Evolutionary conservation across 805 yeast genomes (phyloP), one percentile per base, ranked within the genome.

Genomic region (Saccharomycopsis guyanensis): DNA sequence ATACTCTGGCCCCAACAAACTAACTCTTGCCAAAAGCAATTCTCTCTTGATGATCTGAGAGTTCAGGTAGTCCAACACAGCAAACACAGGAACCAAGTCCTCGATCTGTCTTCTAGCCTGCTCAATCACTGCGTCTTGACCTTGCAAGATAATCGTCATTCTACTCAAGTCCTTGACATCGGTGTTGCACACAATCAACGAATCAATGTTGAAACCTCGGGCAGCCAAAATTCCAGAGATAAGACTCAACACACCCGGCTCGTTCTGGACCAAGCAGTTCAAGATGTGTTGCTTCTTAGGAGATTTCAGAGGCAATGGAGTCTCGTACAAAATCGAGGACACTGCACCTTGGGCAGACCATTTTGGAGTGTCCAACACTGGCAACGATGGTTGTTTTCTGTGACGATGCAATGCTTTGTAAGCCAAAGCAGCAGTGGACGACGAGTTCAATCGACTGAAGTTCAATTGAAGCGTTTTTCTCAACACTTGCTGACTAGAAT

Each of bases 271-370:
- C 61, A 93, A 74, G 70, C 98, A 93, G 74, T 91, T 93, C 63
- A 93, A 73, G 38, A 93, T 94, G 58, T 93, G 98, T 59, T 85
- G 85, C 55, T 83, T 81, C 56, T 75, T 71, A 36, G 88, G 86
- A 33, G 82, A 77, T 38, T 55, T 62, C 18, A 66, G 60, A 12
- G 71, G 73, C 16, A 67, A 56, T 42, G 76, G 98, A 2, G 96
- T 86, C 64, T 93, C 97, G 67, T 89, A 91, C 54, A 93, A 71
- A 56, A 93, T 93, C 10, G 97, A 87, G 10, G 96, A 84, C 37
- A 93, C 97, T 4, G 97, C 98, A 38, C 95, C 85, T 55, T 86
- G 84, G n/a, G 96, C 94, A 33, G 93, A 82, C 95, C 97, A 87
- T 58, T 76, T 77, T 53, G 97, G 97, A 12, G 96, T 80, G 54